Evolutionary conservation across 1,139 yeast genomes (phyloP).

Genomic region (Candida gigantensis): DNA sequence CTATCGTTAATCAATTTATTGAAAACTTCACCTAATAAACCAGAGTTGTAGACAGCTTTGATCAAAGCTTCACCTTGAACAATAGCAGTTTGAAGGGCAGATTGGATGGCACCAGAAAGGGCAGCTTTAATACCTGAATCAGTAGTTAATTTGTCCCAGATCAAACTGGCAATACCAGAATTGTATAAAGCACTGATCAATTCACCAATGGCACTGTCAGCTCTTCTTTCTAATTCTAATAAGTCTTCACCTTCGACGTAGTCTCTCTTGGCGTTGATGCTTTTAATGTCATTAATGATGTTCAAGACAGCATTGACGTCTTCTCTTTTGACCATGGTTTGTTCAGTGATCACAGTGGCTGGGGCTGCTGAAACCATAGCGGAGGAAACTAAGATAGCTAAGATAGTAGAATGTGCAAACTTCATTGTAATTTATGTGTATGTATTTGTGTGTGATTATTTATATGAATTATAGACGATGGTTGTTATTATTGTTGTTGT

Average conservation of each 20-base stretch:
- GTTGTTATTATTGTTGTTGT: neutral
- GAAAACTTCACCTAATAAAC: slow-evolving; percentile 40
- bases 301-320: slow-evolving; percentile 38
- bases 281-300: slow-evolving; percentile 36
- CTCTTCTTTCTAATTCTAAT: slow-evolving; percentile 37
- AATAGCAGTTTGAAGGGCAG: slow-evolving; percentile 37
- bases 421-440: slow-evolving; percentile 31
- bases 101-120: slow-evolving; percentile 29
- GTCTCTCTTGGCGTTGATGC: slow-evolving; percentile 38
- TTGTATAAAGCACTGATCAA: slow-evolving; percentile 39
- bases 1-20: slow-evolving; percentile 34
- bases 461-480: neutral
- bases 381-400: slow-evolving; percentile 44
- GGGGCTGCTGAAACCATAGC: slow-evolving; percentile 47
- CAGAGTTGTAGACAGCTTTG: slow-evolving; percentile 47
- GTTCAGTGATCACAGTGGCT: slow-evolving; percentile 20
- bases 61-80: slow-evolving; percentile 47
- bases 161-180: slow-evolving; percentile 43
- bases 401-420: slow-evolving; percentile 43
- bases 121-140: slow-evolving; percentile 30
- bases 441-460: neutral
- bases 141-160: slow-evolving; percentile 39
- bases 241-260: slow-evolving; percentile 28
- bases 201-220: slow-evolving; percentile 37
- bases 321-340: slow-evolving; percentile 37